These are phyloP conservation scores for Yamadazyma atlantica DNA, from an alignment of 1,139 yeast species.

Conservation along the genomic window DNA sequence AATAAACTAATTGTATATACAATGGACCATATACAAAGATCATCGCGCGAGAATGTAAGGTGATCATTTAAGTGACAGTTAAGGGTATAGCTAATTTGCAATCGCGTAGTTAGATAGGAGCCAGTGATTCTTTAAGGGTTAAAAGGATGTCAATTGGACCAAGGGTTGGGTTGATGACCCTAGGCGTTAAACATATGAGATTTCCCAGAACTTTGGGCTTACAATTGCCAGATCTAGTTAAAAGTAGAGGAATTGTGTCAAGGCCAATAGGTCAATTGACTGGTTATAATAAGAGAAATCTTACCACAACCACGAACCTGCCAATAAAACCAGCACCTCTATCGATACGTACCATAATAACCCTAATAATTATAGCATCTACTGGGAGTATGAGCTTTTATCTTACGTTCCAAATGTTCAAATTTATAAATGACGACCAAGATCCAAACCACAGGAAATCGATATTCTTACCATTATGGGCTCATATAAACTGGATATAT, in stretches of 20 bases:
- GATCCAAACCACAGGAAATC: slow-evolving; percentile 6
- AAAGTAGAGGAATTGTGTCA: too few relatives aligned
- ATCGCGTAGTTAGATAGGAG: too few relatives aligned
- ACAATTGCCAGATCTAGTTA: too few relatives aligned
- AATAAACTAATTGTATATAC: neutral
- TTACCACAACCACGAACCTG: neutral
- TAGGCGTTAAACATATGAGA: too few relatives aligned
- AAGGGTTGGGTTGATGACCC: too few relatives aligned
- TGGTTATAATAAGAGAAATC: neutral
- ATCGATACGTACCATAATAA: slow-evolving; percentile 11
- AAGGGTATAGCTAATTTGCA: too few relatives aligned
- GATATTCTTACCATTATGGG: slow-evolving; percentile 17
- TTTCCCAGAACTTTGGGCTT: too few relatives aligned
- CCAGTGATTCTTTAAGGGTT: too few relatives aligned
- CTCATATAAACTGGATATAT: slow-evolving; percentile 11
- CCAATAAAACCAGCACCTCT: slow-evolving; percentile 12
- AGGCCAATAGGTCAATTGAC: too few relatives aligned
- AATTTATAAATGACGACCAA: slow-evolving; percentile 10
- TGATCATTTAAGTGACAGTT: neutral
- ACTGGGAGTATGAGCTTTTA: slow-evolving; percentile 16
- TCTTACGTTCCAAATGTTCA: slow-evolving; percentile 11
- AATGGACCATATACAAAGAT: neutral
- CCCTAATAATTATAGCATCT: slow-evolving; percentile 13
- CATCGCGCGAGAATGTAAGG: neutral
- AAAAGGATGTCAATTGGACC: too few relatives aligned